A percentile compares a stretch with the other conserved stretches of the same genome.
Conservation (phyloP, 31 red algal genomes). For the Odonthalia washingtoniensis region DNA sequence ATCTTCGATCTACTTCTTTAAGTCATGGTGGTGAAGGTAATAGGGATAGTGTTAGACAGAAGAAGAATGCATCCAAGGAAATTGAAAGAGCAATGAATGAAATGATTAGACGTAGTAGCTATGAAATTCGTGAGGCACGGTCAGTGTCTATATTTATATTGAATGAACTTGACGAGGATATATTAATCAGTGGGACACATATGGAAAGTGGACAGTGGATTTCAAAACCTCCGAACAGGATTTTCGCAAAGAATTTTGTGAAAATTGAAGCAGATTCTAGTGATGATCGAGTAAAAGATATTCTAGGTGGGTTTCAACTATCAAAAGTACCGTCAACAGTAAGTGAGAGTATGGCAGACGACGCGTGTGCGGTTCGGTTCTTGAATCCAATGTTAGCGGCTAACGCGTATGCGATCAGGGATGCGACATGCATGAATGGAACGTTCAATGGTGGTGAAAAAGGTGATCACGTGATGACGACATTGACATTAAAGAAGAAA, state of each 20-base stretch:
- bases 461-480: conserved; percentile 72
- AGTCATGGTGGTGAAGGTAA: not conserved
- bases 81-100: conserved; percentile 9
- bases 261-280: conserved; percentile 68
- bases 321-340: not conserved
- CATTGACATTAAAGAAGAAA: conserved; percentile 25
- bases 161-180: conserved; percentile 28
- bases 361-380: conserved; percentile 59
- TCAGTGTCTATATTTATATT: conserved; percentile 60
- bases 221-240: conserved; percentile 19
- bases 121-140: conserved; percentile 35
- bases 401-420: conserved; percentile 70
- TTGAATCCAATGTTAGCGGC: conserved; percentile 75
- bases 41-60: not conserved
- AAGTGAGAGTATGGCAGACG: not conserved
- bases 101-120: not conserved
- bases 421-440: conserved; percentile 32
- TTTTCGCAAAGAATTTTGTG: conserved; percentile 36
- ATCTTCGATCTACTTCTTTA: not conserved
- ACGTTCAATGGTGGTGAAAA: conserved; percentile 68
- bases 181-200: conserved; percentile 8
- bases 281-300: conserved; percentile 48
- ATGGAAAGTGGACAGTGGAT: conserved; percentile 63
- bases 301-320: conserved; percentile 42
- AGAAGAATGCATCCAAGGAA: not conserved